Base-by-base conservation (phyloP, 192 early-diverging fungal species). In the Coemansia sp. region DNA sequence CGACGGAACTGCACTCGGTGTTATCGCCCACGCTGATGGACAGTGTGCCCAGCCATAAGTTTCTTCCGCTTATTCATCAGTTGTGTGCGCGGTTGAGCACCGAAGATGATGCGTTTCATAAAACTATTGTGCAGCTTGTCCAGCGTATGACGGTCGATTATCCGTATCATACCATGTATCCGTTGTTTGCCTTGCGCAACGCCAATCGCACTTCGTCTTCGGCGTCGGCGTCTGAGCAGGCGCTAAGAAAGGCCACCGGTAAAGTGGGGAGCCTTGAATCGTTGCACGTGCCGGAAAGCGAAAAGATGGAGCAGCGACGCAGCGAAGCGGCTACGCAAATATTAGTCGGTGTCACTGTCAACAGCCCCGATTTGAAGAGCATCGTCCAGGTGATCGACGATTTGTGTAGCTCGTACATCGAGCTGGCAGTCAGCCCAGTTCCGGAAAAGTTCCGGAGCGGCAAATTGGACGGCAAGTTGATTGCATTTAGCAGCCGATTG, bases 111-210 rank as follows among this genome's bases (percentile, higher is more conserved):
- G 51, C 60, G 32, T 77, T 85, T 62, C 72, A 76, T 28, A 28
- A 38, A 39, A 61, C 66, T 0, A 51, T 81, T 11, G 54, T 51
- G 39, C 66, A 53, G 17, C 65, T 81, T 9, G 79, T 81, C 5
- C 64, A 39, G 33, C 78, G 76, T 0, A 81, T 85, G 78, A 66
- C 73, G 20, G 59, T 72, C 15, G 78, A 81, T 17, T 81, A 78
- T 18, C 83, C 83, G 48, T 77, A 75, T 52, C 83, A 85, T 28
- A 73, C 65, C 11, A 58, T 81, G 63, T 72, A 71, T 51, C 71
- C 74, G 2, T 20, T 85, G 70, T 81, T 85, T 70, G 78, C 83
- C 4, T 67, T 85, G 68, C 56, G 75, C 32, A 85, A 81, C 52
- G 78, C 78, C 66, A 73, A 77, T 56, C 72, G 78, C 61, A 75